phyloP scores from a whole-genome alignment of 345 rosid genomes.

The Corymbia maculata region DNA sequence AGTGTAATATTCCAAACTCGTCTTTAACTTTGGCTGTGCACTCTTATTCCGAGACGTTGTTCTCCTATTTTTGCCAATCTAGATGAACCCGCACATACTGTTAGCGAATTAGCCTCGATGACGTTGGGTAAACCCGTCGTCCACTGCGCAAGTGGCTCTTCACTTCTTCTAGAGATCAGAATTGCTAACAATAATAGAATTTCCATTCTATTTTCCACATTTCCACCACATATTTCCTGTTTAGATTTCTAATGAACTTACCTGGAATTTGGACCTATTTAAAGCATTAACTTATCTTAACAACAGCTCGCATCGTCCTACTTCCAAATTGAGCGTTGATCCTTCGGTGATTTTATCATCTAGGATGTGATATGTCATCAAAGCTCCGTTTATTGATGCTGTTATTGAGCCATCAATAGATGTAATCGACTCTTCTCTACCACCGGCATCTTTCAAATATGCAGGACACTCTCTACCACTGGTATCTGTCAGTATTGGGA shows the following conservation, averaged over 20 bases:
- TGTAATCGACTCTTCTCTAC: neutral
- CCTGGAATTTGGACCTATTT: neutral
- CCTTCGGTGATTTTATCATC: neutral
- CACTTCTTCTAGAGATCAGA: neutral
- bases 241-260: neutral
- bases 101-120: neutral
- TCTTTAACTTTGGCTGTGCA: too few species aligned
- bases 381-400: neutral
- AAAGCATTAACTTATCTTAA: neutral
- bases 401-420: neutral
- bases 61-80: too few species aligned
- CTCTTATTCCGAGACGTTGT: too few species aligned
- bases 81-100: neutral
- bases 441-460: neutral
- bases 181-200: neutral
- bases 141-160: neutral
- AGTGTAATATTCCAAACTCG: too few species aligned
- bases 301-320: neutral
- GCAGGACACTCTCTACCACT: neutral
- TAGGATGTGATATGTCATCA: neutral
- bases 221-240: neutral
- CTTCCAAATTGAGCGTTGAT: neutral
- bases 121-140: neutral
- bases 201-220: neutral
- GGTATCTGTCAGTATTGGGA: fast-evolving